Evolutionary conservation across 768 basidiomycete species (phyloP).

Genomic region (Tephrocybe rancida): DNA sequence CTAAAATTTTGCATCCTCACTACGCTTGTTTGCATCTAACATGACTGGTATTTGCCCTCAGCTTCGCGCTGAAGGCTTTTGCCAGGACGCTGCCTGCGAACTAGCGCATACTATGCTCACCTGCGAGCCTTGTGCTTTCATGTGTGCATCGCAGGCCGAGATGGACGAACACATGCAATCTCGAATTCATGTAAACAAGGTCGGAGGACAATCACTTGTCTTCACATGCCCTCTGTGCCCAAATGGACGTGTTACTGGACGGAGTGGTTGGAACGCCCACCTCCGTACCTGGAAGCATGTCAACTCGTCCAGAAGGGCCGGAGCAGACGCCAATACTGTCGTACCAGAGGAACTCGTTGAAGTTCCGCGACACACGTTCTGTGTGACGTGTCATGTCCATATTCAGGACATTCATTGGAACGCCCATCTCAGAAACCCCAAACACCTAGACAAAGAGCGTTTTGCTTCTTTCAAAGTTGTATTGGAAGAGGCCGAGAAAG

Average conservation of each 20-base stretch:
- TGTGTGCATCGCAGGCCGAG: constrained; percentile 15
- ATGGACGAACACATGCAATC: constrained; percentile 15
- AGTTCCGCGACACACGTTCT: constrained; percentile 21
- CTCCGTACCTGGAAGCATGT: constrained; percentile 5
- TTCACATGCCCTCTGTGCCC: constrained; percentile 16
- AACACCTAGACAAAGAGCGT: constrained; percentile 38
- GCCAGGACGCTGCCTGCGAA: constrained; percentile 14
- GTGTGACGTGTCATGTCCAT: constrained; percentile 29
- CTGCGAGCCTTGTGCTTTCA: constrained; percentile 23
- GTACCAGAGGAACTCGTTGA: constrained; percentile 29
- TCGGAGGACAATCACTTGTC: constrained; percentile 6
- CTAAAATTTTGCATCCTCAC: neutral
- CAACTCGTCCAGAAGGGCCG: neutral
- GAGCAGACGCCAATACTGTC: constrained; percentile 16
- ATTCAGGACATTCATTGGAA: constrained; percentile 30
- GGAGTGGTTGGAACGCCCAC: constrained; percentile 8
- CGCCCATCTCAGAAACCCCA: constrained; percentile 27
- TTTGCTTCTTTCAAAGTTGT: constrained; percentile 43
- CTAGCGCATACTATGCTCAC: constrained; percentile 18
- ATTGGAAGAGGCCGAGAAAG: constrained; percentile 53
- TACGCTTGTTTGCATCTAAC: neutral
- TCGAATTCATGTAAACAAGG: constrained; percentile 17
- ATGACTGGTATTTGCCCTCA: constrained; percentile 18
- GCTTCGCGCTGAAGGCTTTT: constrained; percentile 18
- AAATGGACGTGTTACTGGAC: constrained; percentile 2